phyloP scores from a whole-genome alignment of 768 basidiomycete genomes.

The Xanthoconium stramineum region DNA sequence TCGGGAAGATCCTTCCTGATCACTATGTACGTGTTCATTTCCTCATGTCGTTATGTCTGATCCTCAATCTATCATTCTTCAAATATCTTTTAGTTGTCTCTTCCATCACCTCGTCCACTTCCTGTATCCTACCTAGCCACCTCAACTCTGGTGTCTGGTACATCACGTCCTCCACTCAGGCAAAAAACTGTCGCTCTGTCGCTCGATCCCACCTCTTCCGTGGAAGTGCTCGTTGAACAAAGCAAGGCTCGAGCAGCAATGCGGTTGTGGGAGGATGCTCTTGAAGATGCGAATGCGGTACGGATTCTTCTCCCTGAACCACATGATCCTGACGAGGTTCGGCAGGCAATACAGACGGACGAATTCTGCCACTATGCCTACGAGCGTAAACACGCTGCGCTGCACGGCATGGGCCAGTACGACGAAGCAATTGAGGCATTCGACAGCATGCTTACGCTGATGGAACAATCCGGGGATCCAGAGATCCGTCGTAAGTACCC shows the following conservation, averaged over 20 bases:
- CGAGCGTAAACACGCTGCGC: background rate
- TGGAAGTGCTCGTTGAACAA: background rate
- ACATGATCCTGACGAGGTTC: background rate
- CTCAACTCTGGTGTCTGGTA: background rate
- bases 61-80: background rate
- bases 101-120: background rate
- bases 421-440: background rate
- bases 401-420: background rate
- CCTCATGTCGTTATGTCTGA: background rate
- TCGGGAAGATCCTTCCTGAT: background rate
- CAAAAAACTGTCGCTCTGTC: background rate
- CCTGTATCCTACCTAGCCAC: background rate
- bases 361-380: background rate
- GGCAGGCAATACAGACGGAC: background rate
- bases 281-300: background rate
- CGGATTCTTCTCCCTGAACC: background rate
- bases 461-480: background rate
- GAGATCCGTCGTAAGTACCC: background rate
- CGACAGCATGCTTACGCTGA: background rate
- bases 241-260: background rate
- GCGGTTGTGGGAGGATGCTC: background rate
- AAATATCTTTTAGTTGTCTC: background rate
- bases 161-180: background rate
- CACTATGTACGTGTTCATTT: background rate
- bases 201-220: background rate